These are phyloP conservation scores for Chalciporus piperatus DNA, from an alignment of 768 basidiomycete species.

Conservation along the genomic window DNA sequence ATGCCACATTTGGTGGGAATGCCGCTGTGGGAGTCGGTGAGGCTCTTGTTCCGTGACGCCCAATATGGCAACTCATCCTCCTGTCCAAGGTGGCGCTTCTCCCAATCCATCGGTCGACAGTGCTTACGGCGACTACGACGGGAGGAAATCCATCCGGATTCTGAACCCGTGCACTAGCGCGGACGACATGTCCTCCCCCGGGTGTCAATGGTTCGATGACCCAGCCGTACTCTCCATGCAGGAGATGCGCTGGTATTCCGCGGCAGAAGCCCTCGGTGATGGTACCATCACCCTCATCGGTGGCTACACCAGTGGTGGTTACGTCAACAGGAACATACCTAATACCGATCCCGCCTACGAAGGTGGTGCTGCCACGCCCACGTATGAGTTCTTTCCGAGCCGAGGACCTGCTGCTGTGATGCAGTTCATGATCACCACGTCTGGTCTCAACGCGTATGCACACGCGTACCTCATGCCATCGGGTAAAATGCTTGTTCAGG, in stretches of 20 bases:
- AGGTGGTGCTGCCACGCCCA: constrained; percentile 70
- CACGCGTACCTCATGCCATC: constrained; percentile 72
- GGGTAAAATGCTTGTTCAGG: constrained; percentile 75
- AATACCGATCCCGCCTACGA: constrained; percentile 58
- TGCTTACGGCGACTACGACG: too few species aligned
- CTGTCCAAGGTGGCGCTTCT: constrained; percentile 36
- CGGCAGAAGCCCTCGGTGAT: constrained; percentile 66
- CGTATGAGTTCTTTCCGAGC: too few species aligned
- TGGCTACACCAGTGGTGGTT: constrained; percentile 70
- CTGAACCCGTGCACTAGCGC: constrained; percentile 64
- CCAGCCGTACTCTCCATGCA: constrained; percentile 60
- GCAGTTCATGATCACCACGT: constrained; percentile 67
- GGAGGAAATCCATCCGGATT: too few species aligned
- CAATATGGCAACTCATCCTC: constrained; percentile 31
- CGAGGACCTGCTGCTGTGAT: constrained; percentile 47
- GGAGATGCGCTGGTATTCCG: constrained; percentile 70
- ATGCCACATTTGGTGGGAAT: constrained; percentile 72
- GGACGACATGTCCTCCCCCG: constrained; percentile 41
- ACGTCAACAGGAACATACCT: constrained; percentile 70
- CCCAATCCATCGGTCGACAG: too few species aligned
- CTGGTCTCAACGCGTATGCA: constrained; percentile 75
- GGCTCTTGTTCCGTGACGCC: not conserved
- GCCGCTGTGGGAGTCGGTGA: constrained; percentile 54
- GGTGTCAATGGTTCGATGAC: constrained; percentile 73
- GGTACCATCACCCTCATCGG: constrained; percentile 80